Percentiles rank a stretch among this genome's conserved stretches.
These are phyloP conservation scores for Nitzschia sp. DNA, from an alignment of 108 stramenopile species.

Conservation along the genomic window DNA sequence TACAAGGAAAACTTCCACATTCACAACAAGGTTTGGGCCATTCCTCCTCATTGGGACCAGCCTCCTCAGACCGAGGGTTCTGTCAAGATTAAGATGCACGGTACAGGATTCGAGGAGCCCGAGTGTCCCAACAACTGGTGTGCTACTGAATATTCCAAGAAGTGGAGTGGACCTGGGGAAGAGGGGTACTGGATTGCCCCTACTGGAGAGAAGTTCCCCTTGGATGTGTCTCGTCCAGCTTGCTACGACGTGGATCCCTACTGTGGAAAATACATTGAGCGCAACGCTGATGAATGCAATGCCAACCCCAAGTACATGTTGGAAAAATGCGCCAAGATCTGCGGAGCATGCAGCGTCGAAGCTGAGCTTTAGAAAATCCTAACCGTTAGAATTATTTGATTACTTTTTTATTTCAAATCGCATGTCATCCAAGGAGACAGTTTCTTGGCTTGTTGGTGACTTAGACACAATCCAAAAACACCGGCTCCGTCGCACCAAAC, in stretches of 20 bases:
- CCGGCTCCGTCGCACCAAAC: conserved; percentile 39
- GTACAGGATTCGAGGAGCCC: conserved; percentile 66
- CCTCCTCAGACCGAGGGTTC: conserved; percentile 18
- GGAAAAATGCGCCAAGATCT: conserved; percentile 21
- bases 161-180: conserved; percentile 65
- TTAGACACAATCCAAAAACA: conserved; percentile 30
- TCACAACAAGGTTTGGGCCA: conserved; percentile 1
- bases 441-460: conserved; percentile 15
- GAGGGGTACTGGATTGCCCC: conserved; percentile 46
- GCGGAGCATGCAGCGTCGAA: conserved; percentile 16
- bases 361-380: neutral
- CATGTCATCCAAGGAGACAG: conserved; percentile 9
- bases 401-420: neutral
- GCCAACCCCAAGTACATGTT: conserved; percentile 18
- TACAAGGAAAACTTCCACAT: conserved; percentile 41
- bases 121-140: conserved; percentile 74
- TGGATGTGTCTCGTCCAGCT: conserved; percentile 15
- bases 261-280: conserved; percentile 11
- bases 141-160: conserved; percentile 43
- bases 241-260: conserved; percentile 14
- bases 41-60: conserved; percentile 57
- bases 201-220: conserved; percentile 31
- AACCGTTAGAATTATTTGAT: no score
- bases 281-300: conserved; percentile 29
- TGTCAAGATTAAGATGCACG: conserved; percentile 46